Evolutionary conservation across 2,329 filamentous ascomycete species (phyloP).

Genomic region (Paecilomyces formosus): DNA sequence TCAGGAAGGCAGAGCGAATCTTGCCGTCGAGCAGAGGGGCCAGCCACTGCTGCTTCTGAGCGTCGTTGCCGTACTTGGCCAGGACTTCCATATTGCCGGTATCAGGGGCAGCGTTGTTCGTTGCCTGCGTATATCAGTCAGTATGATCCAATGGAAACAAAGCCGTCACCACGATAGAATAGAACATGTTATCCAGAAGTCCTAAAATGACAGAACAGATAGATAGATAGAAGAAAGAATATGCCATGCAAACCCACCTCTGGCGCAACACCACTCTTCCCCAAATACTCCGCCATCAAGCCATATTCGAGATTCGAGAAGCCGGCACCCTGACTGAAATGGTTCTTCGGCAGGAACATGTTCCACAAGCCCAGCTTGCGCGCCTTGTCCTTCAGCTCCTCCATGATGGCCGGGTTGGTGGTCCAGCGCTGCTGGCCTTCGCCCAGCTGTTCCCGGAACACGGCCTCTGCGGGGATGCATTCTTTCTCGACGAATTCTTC

Average conservation of each 20-base stretch:
- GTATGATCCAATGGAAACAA: background rate
- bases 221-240: constrained; percentile 14
- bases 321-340: constrained; percentile 91
- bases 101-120: constrained; percentile 84
- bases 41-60: constrained; percentile 79
- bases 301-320: constrained; percentile 96
- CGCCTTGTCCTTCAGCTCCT: constrained; percentile 82
- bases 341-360: constrained; percentile 90
- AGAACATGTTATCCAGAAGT: too few relatives aligned
- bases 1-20: constrained; percentile 84
- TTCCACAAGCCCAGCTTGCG: constrained; percentile 87
- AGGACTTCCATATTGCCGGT: constrained; percentile 95
- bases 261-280: constrained; percentile 73
- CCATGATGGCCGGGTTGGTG: constrained; percentile 69
- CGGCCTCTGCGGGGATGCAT: constrained; percentile 76
- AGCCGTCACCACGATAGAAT: background rate
- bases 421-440: constrained; percentile 71
- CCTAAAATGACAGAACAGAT: too few relatives aligned
- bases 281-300: constrained; percentile 92
- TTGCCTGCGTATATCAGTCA: constrained; percentile 46
- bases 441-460: constrained; percentile 74
- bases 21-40: constrained; percentile 72
- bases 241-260: constrained; percentile 45
- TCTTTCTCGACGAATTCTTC: constrained; percentile 97
- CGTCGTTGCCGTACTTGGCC: constrained; percentile 81